phyloP scores from a whole-genome alignment of 2,329 filamentous ascomycete genomes.

The Arthrobotrys iridis region DNA sequence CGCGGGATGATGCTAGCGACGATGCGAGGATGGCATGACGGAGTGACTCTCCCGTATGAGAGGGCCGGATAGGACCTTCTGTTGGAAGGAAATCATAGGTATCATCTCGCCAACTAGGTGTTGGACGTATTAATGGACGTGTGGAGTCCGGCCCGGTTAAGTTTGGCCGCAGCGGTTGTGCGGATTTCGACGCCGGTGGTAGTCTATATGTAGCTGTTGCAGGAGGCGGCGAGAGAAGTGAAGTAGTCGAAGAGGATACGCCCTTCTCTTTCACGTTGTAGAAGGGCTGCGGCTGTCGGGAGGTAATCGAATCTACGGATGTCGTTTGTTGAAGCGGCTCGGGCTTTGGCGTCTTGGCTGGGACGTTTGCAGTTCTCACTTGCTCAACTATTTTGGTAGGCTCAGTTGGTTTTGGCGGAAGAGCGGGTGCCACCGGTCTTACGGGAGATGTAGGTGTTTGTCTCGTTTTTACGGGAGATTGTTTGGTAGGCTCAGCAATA shows the following conservation, averaged over 20 bases:
- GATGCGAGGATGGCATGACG: slow-evolving; percentile 38
- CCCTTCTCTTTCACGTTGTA: slow-evolving; percentile 31
- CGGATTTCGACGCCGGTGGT: slow-evolving; percentile 15
- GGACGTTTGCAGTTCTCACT: background rate
- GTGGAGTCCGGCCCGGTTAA: slow-evolving; percentile 44
- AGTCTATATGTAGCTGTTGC: slow-evolving; percentile 3
- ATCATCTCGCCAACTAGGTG: slow-evolving; percentile 45
- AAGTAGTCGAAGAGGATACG: slow-evolving; percentile 19
- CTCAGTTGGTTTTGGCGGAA: slow-evolving; percentile 5
- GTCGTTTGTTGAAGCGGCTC: slow-evolving; percentile 26
- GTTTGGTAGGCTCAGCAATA: slow-evolving; percentile 25
- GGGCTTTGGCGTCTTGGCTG: slow-evolving; percentile 17
- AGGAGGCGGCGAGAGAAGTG: background rate
- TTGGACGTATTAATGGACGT: background rate
- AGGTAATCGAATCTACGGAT: slow-evolving; percentile 38
- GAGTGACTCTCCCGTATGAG: slow-evolving; percentile 38
- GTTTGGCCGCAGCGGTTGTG: slow-evolving; percentile 12
- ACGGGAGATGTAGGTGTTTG: slow-evolving; percentile 3
- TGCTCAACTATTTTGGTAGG: slow-evolving; percentile 9
- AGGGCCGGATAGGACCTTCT: slow-evolving; percentile 36
- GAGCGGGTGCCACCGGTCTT: slow-evolving; percentile 7
- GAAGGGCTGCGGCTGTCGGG: slow-evolving; percentile 28
- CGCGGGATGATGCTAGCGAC: slow-evolving; percentile 45
- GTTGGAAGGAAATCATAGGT: slow-evolving; percentile 4
- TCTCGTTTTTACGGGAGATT: background rate